These are phyloP conservation scores for Trypethelium eluteriae DNA, from an alignment of 495 filamentous ascomycete genomes.

Conservation along the genomic window DNA sequence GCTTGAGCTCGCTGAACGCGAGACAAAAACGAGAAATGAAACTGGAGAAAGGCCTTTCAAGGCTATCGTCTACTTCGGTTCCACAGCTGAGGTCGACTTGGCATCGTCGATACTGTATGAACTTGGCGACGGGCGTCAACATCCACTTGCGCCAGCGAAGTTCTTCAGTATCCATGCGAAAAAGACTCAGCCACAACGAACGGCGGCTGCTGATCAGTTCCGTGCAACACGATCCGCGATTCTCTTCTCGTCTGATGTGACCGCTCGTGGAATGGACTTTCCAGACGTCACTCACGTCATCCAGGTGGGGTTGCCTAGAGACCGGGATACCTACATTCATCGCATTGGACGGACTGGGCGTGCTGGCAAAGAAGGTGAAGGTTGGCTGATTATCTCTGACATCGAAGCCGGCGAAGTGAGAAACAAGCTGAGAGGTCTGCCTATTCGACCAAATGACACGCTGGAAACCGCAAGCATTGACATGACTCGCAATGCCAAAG, in stretches of 20 bases:
- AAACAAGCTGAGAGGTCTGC: conserved; percentile 51
- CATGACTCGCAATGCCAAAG: conserved; percentile 40
- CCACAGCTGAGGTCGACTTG: conserved; percentile 63
- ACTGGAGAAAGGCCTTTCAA: conserved; percentile 64
- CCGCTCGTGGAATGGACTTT: conserved; percentile 94
- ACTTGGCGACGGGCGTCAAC: conserved; percentile 26
- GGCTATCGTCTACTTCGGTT: conserved; percentile 82
- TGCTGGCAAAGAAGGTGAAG: conserved; percentile 70
- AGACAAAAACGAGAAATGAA: conserved; percentile 35
- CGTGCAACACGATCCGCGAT: conserved; percentile 55
- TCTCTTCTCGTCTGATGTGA: conserved; percentile 87
- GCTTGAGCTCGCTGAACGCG: conserved; percentile 61
- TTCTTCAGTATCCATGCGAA: conserved; percentile 71
- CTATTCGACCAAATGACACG: conserved; percentile 53
- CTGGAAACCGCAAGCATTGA: conserved; percentile 48
- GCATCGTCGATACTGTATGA: conserved; percentile 40
- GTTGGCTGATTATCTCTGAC: conserved; percentile 64
- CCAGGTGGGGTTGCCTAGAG: conserved; percentile 66
- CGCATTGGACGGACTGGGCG: conserved; percentile 68
- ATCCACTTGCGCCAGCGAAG: conserved; percentile 42
- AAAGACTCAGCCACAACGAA: conserved; percentile 62
- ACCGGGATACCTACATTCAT: conserved; percentile 79
- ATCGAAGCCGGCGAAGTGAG: conserved; percentile 48
- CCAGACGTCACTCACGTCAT: conserved; percentile 87
- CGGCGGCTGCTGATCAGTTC: conserved; percentile 63